Percentiles rank a stretch among this genome's conserved stretches.
Evolutionary conservation across 148 eudicot genomes (phyloP).

Genomic region (Cornus kousa): DNA sequence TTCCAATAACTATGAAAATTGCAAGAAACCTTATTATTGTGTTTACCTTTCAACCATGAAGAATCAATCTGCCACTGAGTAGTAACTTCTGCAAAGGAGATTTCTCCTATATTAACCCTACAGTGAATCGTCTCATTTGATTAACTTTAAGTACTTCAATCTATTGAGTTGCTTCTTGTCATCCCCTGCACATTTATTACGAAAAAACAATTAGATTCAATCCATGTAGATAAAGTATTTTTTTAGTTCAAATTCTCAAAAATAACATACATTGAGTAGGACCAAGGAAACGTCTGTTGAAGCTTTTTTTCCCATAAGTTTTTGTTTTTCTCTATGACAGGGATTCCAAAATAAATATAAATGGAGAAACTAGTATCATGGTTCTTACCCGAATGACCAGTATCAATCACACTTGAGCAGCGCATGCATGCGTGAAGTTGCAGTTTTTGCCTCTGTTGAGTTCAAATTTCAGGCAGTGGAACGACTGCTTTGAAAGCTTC

Average conservation of each 20-base stretch:
- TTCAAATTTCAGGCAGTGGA: slow-evolving; percentile 48
- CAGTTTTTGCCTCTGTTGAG: slow-evolving; percentile 15
- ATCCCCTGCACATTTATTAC: slow-evolving; percentile 1
- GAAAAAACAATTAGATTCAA: not conserved
- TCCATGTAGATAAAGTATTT: not conserved
- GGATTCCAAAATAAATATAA: not conserved
- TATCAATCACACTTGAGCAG: not conserved
- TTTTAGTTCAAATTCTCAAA: no score
- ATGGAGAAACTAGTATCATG: not conserved
- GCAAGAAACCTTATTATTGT: not conserved
- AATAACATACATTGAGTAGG: no score
- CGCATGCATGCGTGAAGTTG: slow-evolving; percentile 4
- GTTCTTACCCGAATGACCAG: not conserved
- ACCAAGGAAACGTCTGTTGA: no score
- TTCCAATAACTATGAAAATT: not conserved
- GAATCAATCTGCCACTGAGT: not conserved
- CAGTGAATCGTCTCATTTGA: not conserved
- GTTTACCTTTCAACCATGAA: not conserved
- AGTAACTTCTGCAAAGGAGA: no score
- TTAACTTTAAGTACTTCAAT: slow-evolving; percentile 4
- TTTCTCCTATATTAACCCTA: no score
- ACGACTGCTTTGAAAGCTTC: slow-evolving; percentile 69
- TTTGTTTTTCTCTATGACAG: no score
- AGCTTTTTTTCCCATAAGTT: not conserved
- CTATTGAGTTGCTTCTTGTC: not conserved